These are phyloP conservation scores for Globisporangium nodosum DNA, from an alignment of 352 stramenopile species.

Conservation along the genomic window DNA sequence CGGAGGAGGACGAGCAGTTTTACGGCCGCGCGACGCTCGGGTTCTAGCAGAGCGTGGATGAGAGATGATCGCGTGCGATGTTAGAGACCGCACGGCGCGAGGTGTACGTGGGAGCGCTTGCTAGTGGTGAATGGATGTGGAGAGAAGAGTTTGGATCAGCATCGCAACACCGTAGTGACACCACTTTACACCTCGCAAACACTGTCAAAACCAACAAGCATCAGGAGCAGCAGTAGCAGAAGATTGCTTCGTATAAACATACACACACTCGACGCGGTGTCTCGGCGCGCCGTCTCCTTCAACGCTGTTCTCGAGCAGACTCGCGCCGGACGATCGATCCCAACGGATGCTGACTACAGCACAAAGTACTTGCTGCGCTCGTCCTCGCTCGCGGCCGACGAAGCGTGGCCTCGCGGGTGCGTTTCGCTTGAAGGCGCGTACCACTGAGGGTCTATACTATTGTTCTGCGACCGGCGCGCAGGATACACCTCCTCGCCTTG, in stretches of 20 bases:
- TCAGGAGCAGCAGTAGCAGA: neutral
- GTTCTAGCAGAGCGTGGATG: constrained; percentile 36
- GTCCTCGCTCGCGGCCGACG: constrained; percentile 53
- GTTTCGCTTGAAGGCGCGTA: constrained; percentile 19
- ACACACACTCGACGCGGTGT: neutral
- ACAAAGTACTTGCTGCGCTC: constrained; percentile 83
- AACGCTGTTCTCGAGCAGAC: neutral
- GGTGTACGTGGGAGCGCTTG: too few species aligned
- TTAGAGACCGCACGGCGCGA: constrained; percentile 4
- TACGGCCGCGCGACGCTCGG: constrained; percentile 79
- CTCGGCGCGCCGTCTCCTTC: neutral
- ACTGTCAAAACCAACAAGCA: neutral
- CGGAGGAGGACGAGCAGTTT: constrained; percentile 73
- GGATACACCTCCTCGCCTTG: constrained; percentile 38
- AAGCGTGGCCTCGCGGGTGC: constrained; percentile 27
- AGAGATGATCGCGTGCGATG: neutral
- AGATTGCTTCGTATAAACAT: neutral
- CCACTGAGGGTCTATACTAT: constrained; percentile 46
- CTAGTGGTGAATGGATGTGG: neutral
- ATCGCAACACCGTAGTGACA: too few species aligned
- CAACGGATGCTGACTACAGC: constrained; percentile 27
- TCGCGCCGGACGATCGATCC: neutral
- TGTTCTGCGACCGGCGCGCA: constrained; percentile 57
- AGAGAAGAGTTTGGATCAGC: too few species aligned
- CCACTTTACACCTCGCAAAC: neutral